Evolutionary conservation across 768 basidiomycete species (phyloP).

Genomic region (Mycena floridula): DNA sequence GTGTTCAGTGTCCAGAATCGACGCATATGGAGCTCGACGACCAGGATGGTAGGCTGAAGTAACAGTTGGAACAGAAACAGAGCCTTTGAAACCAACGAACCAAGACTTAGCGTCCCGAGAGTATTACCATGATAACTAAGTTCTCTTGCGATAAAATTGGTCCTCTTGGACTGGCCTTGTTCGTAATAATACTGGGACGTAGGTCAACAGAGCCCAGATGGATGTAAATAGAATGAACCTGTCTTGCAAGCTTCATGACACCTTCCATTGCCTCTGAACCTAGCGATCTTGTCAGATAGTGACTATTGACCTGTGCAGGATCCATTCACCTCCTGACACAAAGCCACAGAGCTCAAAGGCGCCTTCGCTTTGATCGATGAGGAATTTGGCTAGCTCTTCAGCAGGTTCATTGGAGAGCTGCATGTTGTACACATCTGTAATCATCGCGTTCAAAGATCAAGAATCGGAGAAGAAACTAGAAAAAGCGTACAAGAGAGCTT

Average conservation of each 20-base stretch:
- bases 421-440: conserved; percentile 79
- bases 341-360: conserved; percentile 71
- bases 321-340: conserved; percentile 64
- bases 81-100: too few relatives aligned
- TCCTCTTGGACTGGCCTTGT: conserved; percentile 61
- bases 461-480: background rate
- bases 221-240: conserved; percentile 35
- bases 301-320: background rate
- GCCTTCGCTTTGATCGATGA: conserved; percentile 63
- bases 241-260: conserved; percentile 75
- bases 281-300: too few relatives aligned
- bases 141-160: conserved; percentile 72
- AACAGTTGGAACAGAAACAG: conserved; percentile 51
- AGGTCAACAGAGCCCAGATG: conserved; percentile 1
- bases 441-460: background rate
- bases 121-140: conserved; percentile 88
- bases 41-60: conserved; percentile 61
- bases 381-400: conserved; percentile 64
- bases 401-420: conserved; percentile 78
- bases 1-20: conserved; percentile 53
- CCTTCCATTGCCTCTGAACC: conserved; percentile 89
- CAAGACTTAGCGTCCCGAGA: conserved; percentile 58
- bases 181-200: conserved; percentile 59
- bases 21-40: conserved; percentile 64
- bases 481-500: conserved; percentile 60